Percentiles rank a stretch among this genome's conserved stretches.
These are phyloP conservation scores for Saccharomyces hybrid DNA, from an alignment of 1,139 yeast genomes.

Conservation along the genomic window DNA sequence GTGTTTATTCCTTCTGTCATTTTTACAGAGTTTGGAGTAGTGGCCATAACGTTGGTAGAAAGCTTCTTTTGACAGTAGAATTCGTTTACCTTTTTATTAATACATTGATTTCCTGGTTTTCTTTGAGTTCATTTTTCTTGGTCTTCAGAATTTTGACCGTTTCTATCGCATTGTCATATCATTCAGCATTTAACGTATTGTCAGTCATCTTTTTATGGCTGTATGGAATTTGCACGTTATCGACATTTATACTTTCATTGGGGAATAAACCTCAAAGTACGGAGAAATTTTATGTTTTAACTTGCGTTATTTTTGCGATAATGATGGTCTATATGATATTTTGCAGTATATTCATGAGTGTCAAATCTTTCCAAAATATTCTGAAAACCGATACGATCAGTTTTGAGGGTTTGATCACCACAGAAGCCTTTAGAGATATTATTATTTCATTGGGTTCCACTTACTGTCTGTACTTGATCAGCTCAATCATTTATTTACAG, in stretches of 20 bases:
- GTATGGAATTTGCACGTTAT: conserved; percentile 77
- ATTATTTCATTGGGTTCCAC: conserved; percentile 83
- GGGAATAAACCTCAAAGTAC: conserved; percentile 96
- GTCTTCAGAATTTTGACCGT: conserved; percentile 74
- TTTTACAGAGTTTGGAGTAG: conserved; percentile 67
- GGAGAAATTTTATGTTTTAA: conserved; percentile 69
- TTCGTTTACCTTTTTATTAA: conserved; percentile 66
- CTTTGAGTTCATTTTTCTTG: conserved; percentile 70
- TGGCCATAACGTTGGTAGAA: conserved; percentile 66
- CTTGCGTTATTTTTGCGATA: conserved; percentile 81
- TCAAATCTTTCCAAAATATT: conserved; percentile 51
- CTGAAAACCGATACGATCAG: conserved; percentile 26
- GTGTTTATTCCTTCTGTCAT: conserved; percentile 73
- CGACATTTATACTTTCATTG: conserved; percentile 84
- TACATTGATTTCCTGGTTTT: conserved; percentile 71
- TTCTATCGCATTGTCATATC: conserved; percentile 50
- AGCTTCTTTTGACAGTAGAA: conserved; percentile 67
- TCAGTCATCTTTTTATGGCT: conserved; percentile 85
- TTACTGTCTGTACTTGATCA: conserved; percentile 68
- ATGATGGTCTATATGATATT: conserved; percentile 89
- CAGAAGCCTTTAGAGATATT: conserved; percentile 67
- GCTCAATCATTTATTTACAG: conserved; percentile 74
- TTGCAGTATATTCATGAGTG: conserved; percentile 79
- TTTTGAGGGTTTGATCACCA: conserved; percentile 38
- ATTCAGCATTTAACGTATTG: conserved; percentile 65